A percentile compares a stretch with the other conserved stretches of the same genome.
Evolutionary conservation across 768 basidiomycete genomes (phyloP).

Genomic region (Termitomyces sp.): DNA sequence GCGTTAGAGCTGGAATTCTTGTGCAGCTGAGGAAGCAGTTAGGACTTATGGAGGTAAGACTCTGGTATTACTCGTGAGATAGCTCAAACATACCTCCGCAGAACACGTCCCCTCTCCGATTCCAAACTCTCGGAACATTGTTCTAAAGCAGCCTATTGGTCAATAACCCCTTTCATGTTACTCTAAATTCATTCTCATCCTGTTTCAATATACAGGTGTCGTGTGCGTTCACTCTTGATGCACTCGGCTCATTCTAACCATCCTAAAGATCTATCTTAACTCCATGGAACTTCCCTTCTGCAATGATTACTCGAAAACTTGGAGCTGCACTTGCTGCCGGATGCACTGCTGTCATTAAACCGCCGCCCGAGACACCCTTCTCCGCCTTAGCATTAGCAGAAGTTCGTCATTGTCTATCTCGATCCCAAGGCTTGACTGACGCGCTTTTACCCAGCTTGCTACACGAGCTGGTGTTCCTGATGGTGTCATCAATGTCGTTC

Average conservation of each 20-base stretch:
- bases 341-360: slow-evolving; percentile 95
- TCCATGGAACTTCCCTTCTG: slow-evolving; percentile 93
- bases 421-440: neutral
- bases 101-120: slow-evolving; percentile 80
- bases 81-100: slow-evolving; percentile 19
- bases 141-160: slow-evolving; percentile 93
- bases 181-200: neutral
- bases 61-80: neutral
- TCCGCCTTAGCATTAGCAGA: slow-evolving; percentile 89
- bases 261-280: slow-evolving; percentile 64
- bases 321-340: slow-evolving; percentile 90
- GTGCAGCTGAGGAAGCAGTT: slow-evolving; percentile 83
- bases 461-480: slow-evolving; percentile 89
- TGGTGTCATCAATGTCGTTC: slow-evolving; percentile 93
- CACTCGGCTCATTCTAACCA: neutral
- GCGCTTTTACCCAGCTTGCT: slow-evolving; percentile 47
- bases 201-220: slow-evolving; percentile 23
- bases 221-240: slow-evolving; percentile 27
- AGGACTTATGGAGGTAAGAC: slow-evolving; percentile 78
- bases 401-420: slow-evolving; percentile 32
- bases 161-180: slow-evolving; percentile 15
- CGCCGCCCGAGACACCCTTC: slow-evolving; percentile 92
- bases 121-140: slow-evolving; percentile 70
- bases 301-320: slow-evolving; percentile 91
- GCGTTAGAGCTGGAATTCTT: slow-evolving; percentile 3